Evolutionary conservation across 345 rosid species (phyloP).

Genomic region (Bruguiera gymnorhiza): DNA sequence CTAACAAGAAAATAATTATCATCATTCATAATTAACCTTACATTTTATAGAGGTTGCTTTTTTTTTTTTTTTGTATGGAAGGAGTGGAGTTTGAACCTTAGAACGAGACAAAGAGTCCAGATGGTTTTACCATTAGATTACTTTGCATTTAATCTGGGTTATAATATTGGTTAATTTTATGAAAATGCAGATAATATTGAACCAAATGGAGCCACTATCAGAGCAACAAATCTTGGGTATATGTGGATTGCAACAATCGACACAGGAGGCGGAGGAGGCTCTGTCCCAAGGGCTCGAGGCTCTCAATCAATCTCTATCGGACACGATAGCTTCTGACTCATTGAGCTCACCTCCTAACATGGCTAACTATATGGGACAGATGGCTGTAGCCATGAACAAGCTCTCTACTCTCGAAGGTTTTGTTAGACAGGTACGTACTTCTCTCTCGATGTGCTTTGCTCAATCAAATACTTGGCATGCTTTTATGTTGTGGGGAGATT

Average conservation of each 20-base stretch:
- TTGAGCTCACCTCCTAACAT: slow-evolving; percentile 72
- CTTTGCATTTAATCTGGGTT: not conserved
- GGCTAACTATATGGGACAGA: slow-evolving; percentile 92
- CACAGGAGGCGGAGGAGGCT: slow-evolving; percentile 89
- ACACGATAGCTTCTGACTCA: slow-evolving; percentile 81
- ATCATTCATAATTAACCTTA: too few relatives aligned
- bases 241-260: slow-evolving; percentile 84
- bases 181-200: slow-evolving; percentile 52
- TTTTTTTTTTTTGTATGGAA: too few relatives aligned
- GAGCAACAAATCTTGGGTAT: slow-evolving; percentile 90
- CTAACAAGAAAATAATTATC: too few relatives aligned
- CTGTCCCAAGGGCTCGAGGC: slow-evolving; percentile 85
- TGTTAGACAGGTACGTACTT: slow-evolving; percentile 72
- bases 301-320: slow-evolving; percentile 76
- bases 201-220: slow-evolving; percentile 74
- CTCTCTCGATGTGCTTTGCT: not conserved
- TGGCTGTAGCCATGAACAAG: slow-evolving; percentile 94
- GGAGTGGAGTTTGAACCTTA: too few relatives aligned
- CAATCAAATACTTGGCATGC: not conserved
- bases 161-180: not conserved
- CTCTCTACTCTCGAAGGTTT: slow-evolving; percentile 84
- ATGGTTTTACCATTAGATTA: too few relatives aligned
- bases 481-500: too few relatives aligned
- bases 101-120: too few relatives aligned
- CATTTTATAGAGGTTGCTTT: too few relatives aligned